Evolutionary conservation across 2,329 filamentous ascomycete species (phyloP), one percentile per base, ranked within the genome.

Genomic region (Talaromyces albobiverticillius): DNA sequence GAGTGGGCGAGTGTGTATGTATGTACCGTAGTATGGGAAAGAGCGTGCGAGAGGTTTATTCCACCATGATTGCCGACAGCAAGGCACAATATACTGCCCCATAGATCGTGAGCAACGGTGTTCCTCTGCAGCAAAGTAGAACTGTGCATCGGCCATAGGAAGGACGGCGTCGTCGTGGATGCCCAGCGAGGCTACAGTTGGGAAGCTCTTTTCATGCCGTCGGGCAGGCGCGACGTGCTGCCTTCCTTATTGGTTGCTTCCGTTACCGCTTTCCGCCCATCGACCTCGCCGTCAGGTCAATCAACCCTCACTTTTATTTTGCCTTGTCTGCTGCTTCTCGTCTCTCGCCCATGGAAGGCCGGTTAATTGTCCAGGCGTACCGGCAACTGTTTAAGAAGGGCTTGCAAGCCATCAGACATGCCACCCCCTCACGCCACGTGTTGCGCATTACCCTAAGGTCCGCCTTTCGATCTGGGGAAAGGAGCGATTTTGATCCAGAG

Each of bases 341-440:
- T 25, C 11, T 20, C 18, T 43, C 18, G 3, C 29, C 47, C 4
- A 55, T 55, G 53, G 54, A 66, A 51, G 59, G 59, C 50, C 60
- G 62, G 58, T 62, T 64, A 10, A 60, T 83, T 45, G 53, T 79
- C 53, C 72, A 74, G 60, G 79, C 81, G 49, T 86, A 86, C 64
- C 79, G 83, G 56, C 74, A 79, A 52, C 71, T 86, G 40, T 82
- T 81, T 60, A 77, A 79, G 23, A 73, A 77, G 26, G 71, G 75
- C 8, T 70, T 85, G 18, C 76, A 76, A 50, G 81, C 81, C 3
- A 71, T 84, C 51, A 78, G 80, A 53, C 83, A 82, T 67, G 78
- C 82, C 1, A 77, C 75, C 46, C 83, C 83, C 10, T 76, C 78
- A 18, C 80, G 82, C 51, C 78, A 79, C 67, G 76, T 79, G 2